Base-by-base conservation (phyloP, 495 filamentous ascomycete genomes). In the Haplographium delicatum region DNA sequence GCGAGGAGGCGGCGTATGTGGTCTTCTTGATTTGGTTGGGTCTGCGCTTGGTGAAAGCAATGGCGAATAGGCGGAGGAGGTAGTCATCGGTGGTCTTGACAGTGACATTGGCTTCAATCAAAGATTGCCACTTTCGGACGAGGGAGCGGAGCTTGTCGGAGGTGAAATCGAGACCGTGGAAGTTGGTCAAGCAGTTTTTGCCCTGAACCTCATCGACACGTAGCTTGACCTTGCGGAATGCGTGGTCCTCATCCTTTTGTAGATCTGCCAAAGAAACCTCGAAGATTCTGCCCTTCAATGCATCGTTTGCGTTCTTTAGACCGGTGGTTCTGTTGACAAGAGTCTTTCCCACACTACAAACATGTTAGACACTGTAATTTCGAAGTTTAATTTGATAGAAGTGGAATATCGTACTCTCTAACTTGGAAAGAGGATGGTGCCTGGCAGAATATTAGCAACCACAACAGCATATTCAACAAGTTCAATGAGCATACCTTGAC, bases 11-110 rank as follows among this genome's bases (percentile, higher is more conserved):
- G 52, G 93, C 93, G 68, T 98, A 98, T 63, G 94, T 97, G 61
- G 93, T 98, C 84, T 96, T 97, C 86, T 96, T 96, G 78, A 98
- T 89, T 78, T 98, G 93, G 78, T 98, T 98, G 56, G 90, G 89
- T 62, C 93, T 81, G 68, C 88, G 79, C 86, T 96, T 97, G 69
- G 93, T 98, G 81, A 98, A 98, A 57, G 93, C 93, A 63, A 98
- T 97, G 68, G 86, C 87, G 75, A 98, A 98, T 58, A 98, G 84
- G 56, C 93, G 89, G 70, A 98, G 79, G 62, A 97, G 90, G 78
- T 98, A 97, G 69, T 98, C 91, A 67, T 98, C 93, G 67, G 93
- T 97, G 58, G 93, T 96, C 86, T 96, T 96, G 78, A 97, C 89
- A 57, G 94, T 95, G 65, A 96, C 82, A 68, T 98, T 98, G 78